A percentile compares a stretch with the other conserved stretches of the same genome.
Evolutionary conservation across 2,329 filamentous ascomycete genomes (phyloP).

Genomic region (Rhytidhysteron rufulum): DNA sequence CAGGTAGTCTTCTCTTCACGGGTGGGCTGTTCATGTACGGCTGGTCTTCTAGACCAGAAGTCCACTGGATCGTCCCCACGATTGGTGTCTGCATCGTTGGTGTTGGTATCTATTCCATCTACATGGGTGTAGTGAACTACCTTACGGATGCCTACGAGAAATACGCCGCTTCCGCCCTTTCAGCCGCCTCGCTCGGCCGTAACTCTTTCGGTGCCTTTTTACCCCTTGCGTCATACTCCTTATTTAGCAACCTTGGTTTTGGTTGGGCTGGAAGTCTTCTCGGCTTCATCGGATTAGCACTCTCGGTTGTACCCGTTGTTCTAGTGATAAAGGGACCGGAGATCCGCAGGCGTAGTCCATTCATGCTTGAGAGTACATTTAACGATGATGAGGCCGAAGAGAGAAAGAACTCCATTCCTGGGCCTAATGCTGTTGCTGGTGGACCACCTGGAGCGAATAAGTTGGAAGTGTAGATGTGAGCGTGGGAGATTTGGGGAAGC

Average conservation of each 20-base stretch:
- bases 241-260: constrained; percentile 40
- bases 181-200: constrained; percentile 43
- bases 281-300: constrained; percentile 39
- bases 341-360: constrained; percentile 34
- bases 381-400: constrained; percentile 11
- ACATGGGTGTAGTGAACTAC: constrained; percentile 49
- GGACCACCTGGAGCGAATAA: background rate
- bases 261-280: constrained; percentile 43
- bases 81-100: constrained; percentile 22
- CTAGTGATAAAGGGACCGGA: constrained; percentile 39
- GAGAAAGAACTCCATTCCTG: constrained; percentile 8
- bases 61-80: constrained; percentile 30
- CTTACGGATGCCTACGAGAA: constrained; percentile 47
- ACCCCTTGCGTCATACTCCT: constrained; percentile 39
- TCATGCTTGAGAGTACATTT: constrained; percentile 30
- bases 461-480: background rate
- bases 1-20: constrained; percentile 37
- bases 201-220: constrained; percentile 46
- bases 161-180: constrained; percentile 46
- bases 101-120: constrained; percentile 33
- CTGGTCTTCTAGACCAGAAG: constrained; percentile 25
- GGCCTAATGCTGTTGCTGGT: background rate
- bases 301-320: constrained; percentile 40
- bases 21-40: constrained; percentile 26
- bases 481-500: too few relatives aligned